These are phyloP conservation scores for Jamesozyma jinghongensis DNA, from an alignment of 805 yeast genomes.

Conservation along the genomic window DNA sequence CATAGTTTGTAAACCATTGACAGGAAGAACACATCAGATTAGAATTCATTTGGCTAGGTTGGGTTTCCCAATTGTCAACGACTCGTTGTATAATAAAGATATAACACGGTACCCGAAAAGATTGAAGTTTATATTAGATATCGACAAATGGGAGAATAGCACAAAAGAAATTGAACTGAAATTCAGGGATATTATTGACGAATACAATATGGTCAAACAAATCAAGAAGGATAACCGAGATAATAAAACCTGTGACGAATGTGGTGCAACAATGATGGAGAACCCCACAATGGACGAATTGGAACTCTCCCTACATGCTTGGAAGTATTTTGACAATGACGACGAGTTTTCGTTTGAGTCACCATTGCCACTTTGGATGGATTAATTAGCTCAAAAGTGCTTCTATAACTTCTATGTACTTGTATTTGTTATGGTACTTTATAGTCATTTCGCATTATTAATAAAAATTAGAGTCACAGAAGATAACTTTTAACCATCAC, in stretches of 20 bases:
- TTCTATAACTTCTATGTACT: neutral
- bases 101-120: conserved; percentile 19
- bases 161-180: conserved; percentile 4
- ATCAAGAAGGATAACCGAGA: neutral
- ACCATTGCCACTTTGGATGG: conserved; percentile 40
- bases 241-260: conserved; percentile 20
- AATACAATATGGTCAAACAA: conserved; percentile 31
- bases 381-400: neutral
- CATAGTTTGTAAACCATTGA: conserved; percentile 76
- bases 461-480: neutral
- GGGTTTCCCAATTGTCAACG: conserved; percentile 84
- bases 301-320: conserved; percentile 28
- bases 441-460: neutral
- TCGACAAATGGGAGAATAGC: conserved; percentile 13
- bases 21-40: conserved; percentile 94
- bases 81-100: conserved; percentile 50
- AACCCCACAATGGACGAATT: conserved; percentile 24
- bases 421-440: neutral
- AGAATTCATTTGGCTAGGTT: conserved; percentile 82
- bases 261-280: conserved; percentile 17
- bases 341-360: conserved; percentile 35
- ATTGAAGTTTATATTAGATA: conserved; percentile 15
- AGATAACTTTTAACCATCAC: neutral
- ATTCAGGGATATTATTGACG: conserved; percentile 16
- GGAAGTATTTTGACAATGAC: conserved; percentile 29